Percentiles rank a stretch among this genome's conserved stretches.
Evolutionary conservation across 805 yeast genomes (phyloP).

Genomic region (Metschnikowia colocasiae): DNA sequence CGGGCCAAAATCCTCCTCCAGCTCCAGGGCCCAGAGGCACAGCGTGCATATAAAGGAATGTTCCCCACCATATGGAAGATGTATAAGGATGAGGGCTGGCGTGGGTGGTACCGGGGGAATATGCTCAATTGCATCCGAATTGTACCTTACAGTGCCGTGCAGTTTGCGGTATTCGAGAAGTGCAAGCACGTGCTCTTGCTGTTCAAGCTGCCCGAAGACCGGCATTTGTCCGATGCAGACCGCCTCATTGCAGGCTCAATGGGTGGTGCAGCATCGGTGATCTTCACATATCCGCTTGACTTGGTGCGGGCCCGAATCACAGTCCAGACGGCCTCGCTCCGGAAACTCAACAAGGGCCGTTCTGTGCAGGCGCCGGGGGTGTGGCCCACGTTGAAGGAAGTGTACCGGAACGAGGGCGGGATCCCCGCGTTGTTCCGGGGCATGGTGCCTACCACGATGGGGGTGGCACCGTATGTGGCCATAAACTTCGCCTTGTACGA

Average conservation of each 20-base stretch:
- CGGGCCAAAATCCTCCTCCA: constrained; percentile 89
- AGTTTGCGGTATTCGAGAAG: constrained; percentile 77
- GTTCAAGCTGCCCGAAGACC: constrained; percentile 22
- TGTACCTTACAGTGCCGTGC: constrained; percentile 92
- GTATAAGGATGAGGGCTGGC: constrained; percentile 88
- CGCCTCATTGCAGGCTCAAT: constrained; percentile 73
- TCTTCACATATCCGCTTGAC: constrained; percentile 89
- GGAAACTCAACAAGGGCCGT: constrained; percentile 46
- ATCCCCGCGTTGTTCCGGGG: constrained; percentile 76
- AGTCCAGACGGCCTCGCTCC: constrained; percentile 72
- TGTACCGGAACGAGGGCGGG: constrained; percentile 81
- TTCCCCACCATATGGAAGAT: constrained; percentile 69
- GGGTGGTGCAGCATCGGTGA: constrained; percentile 78
- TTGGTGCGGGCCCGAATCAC: constrained; percentile 85
- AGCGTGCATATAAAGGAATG: constrained; percentile 59
- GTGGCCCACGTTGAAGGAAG: constrained; percentile 49
- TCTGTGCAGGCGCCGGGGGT: constrained; percentile 68
- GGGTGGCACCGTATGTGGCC: constrained; percentile 96
- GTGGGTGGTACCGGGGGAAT: constrained; percentile 87
- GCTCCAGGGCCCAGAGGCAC: constrained; percentile 66
- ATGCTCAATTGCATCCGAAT: constrained; percentile 86
- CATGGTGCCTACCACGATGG: constrained; percentile 82
- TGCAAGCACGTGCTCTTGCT: constrained; percentile 41
- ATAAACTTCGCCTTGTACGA: constrained; percentile 90
- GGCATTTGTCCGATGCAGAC: constrained; percentile 47